Base-by-base conservation (phyloP, 768 basidiomycete species). In the Naganishia vaughanmartiniae region DNA sequence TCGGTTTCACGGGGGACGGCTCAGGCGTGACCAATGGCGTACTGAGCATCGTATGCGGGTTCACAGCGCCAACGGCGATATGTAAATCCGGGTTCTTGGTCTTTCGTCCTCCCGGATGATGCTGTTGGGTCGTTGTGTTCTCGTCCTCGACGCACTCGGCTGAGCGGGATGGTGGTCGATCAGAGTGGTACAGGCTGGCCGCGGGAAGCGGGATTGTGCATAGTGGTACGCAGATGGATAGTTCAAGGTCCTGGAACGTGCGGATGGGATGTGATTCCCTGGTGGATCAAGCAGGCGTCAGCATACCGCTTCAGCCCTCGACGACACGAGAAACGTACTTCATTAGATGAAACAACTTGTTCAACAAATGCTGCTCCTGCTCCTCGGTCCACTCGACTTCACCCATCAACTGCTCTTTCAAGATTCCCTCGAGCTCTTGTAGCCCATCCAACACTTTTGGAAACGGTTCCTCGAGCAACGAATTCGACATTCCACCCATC, bases 391-490 rank as follows among this genome's bases (percentile, higher is more conserved):
- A 45, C 4, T 0, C 6, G 0, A 2, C 53, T 7, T 15, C 65
- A 4, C 42, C 1, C 12, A 11, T 31, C 48, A 53, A 63, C 73
- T 76, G 75, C 24, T 72, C 39, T 21, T 34, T 14, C 5, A 79
- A 46, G 7, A 65, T 67, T 24, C 34, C n/a, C 30, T 54, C 72
- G 68, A 82, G 75, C 46, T 71, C 51, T 30, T 48, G 30, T 14
- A 77, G 60, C 9, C 82, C 82, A 2, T 75, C 69, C 28, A 66
- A 46, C 33, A 83, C 82, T 66, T 83, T 83, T 0, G 79, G 78
- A 78, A 80, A 82, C 33, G 79, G 78, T 39, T 73, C 46, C 7
- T 74, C 70, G 45, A 79, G 54, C 2, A 75, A 73, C 30, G 76
- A 72, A 67, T 81, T 81, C 26, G 72, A 73, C 34, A 81, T 53